A percentile compares a stretch with the other conserved stretches of the same genome.
Conservation (phyloP, 2,329 filamentous ascomycete genomes). For the Ceratocystis ficicola region DNA sequence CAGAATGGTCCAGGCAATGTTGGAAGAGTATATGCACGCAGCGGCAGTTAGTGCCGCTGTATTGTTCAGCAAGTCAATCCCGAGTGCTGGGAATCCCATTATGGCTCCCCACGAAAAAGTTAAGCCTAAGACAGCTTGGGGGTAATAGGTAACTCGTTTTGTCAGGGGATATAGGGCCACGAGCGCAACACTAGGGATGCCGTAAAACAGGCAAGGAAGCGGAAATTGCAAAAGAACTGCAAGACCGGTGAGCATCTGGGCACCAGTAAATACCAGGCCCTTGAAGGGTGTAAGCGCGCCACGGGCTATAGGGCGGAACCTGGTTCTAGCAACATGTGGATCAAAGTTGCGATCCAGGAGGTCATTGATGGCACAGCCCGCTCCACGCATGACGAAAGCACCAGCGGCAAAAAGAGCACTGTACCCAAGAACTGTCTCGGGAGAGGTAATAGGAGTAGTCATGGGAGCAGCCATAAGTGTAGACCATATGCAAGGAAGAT, state of each 20-base stretch:
- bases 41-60: constrained; percentile 52
- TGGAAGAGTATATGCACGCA: constrained; percentile 60
- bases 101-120: constrained; percentile 85
- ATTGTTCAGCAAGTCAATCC: constrained; percentile 59
- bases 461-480: constrained; percentile 68
- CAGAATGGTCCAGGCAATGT: constrained; percentile 73
- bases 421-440: constrained; percentile 51
- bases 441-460: constrained; percentile 46
- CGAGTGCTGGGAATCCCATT: constrained; percentile 75
- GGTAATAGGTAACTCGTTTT: constrained; percentile 78
- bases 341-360: constrained; percentile 83
- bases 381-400: constrained; percentile 73
- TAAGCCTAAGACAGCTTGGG: constrained; percentile 68
- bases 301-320: constrained; percentile 67
- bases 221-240: constrained; percentile 68
- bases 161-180: constrained; percentile 69
- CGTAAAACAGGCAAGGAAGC: constrained; percentile 60
- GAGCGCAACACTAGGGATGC: constrained; percentile 58
- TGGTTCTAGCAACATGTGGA: constrained; percentile 62
- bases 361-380: constrained; percentile 82
- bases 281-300: constrained; percentile 60
- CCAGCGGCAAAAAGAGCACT: constrained; percentile 60
- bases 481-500: constrained; percentile 74
- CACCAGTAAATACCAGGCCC: constrained; percentile 62
- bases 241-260: constrained; percentile 60